A percentile compares a stretch with the other conserved stretches of the same genome.
Evolutionary conservation across 768 basidiomycete genomes (phyloP).

Genomic region (Coprinellus micaceus): DNA sequence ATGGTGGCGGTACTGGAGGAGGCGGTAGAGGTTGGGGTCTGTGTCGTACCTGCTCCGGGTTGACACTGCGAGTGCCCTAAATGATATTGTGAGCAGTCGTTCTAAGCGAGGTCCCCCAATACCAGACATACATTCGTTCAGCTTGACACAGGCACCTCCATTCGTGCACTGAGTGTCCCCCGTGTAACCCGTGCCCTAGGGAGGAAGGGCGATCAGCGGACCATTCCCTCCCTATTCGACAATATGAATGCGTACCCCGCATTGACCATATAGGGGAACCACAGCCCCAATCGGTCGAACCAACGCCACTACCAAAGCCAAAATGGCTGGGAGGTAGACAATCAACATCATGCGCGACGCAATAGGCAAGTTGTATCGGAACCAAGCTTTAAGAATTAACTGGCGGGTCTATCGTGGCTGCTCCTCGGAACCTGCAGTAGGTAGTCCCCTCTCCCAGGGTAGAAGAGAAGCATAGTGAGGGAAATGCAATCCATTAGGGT

Average conservation of each 20-base stretch:
- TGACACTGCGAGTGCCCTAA: conserved; percentile 27
- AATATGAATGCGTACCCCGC: background rate
- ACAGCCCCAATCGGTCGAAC: too few species aligned
- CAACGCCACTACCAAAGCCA: too few species aligned
- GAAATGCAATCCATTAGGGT: too few species aligned
- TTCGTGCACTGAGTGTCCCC: conserved; percentile 9
- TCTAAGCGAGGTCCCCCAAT: background rate
- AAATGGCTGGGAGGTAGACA: too few species aligned
- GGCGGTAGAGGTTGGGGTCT: conserved; percentile 2
- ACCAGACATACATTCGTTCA: conserved; percentile 10
- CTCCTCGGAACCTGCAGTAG: background rate
- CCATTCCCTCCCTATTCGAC: background rate
- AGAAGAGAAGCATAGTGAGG: too few species aligned
- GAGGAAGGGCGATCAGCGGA: too few species aligned
- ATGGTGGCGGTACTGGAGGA: conserved; percentile 8
- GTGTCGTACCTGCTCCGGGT: conserved; percentile 16
- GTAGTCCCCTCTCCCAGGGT: too few species aligned
- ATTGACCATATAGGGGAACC: conserved; percentile 6
- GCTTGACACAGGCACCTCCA: conserved; percentile 12
- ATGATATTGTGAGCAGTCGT: background rate
- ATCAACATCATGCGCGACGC: too few species aligned
- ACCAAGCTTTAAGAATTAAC: too few species aligned
- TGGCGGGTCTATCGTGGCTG: background rate
- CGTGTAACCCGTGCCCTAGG: conserved; percentile 11
- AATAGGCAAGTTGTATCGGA: too few species aligned